Conservation (phyloP, 2,329 filamentous ascomycete genomes). For the Penicillium sp. region DNA sequence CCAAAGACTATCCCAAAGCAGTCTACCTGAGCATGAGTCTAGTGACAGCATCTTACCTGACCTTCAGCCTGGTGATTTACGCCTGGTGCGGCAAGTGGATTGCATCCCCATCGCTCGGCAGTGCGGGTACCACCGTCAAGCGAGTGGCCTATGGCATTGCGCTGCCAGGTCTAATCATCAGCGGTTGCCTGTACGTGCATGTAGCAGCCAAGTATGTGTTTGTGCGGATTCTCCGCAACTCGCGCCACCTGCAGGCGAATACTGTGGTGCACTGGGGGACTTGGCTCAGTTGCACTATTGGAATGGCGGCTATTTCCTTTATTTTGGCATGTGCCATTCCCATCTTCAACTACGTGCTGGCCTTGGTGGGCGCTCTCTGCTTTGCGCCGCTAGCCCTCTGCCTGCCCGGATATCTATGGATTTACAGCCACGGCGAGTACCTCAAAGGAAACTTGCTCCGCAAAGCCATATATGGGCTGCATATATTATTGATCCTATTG, state of each 20-base stretch:
- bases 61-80: conserved; percentile 58
- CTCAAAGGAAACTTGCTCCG: conserved; percentile 33
- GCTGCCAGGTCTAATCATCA: conserved; percentile 51
- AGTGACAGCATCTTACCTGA: conserved; percentile 54
- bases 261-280: conserved; percentile 49
- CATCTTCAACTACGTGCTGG: conserved; percentile 51
- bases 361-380: conserved; percentile 47
- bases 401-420: conserved; percentile 49
- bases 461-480: conserved; percentile 39
- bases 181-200: conserved; percentile 44
- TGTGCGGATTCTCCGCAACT: conserved; percentile 51
- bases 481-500: conserved; percentile 42
- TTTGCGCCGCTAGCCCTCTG: conserved; percentile 50
- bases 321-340: conserved; percentile 52
- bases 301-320: conserved; percentile 44
- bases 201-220: conserved; percentile 53
- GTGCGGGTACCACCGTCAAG: conserved; percentile 56
- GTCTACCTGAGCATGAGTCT: conserved; percentile 56
- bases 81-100: conserved; percentile 59
- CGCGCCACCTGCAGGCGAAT: conserved; percentile 50
- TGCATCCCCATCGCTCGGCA: conserved; percentile 57
- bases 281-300: conserved; percentile 47
- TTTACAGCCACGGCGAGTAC: conserved; percentile 46
- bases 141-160: conserved; percentile 59
- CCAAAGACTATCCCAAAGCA: conserved; percentile 56